These are phyloP conservation scores for Boletus mariae DNA, from an alignment of 1,284 basidiomycete species.

Conservation along the genomic window DNA sequence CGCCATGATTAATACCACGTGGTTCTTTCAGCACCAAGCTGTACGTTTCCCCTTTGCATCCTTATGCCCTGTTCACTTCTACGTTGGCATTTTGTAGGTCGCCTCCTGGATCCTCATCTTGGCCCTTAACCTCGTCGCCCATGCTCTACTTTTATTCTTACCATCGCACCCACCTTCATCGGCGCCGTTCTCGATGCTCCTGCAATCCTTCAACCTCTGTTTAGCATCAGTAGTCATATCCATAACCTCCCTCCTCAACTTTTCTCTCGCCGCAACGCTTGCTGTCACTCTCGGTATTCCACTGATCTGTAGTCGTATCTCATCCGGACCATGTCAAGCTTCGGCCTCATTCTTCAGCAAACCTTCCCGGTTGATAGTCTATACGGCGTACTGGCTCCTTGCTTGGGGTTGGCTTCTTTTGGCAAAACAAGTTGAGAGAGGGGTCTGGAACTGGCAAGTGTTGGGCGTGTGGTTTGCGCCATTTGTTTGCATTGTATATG, in stretches of 20 bases:
- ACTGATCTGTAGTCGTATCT: constrained; percentile 41
- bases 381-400: constrained; percentile 43
- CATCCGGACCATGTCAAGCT: constrained; percentile 24
- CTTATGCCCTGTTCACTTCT: neutral
- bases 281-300: constrained; percentile 61
- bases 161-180: constrained; percentile 17
- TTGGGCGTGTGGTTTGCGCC: constrained; percentile 74
- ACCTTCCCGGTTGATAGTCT: constrained; percentile 34
- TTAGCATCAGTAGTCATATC: constrained; percentile 81
- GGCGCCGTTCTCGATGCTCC: constrained; percentile 46
- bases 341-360: constrained; percentile 31
- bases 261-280: constrained; percentile 75
- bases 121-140: constrained; percentile 30
- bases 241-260: constrained; percentile 83
- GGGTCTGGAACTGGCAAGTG: constrained; percentile 69
- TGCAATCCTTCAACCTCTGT: constrained; percentile 73
- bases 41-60: constrained; percentile 32
- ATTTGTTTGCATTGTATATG: constrained; percentile 68
- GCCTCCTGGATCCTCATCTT: constrained; percentile 31
- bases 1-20: constrained; percentile 39
- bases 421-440: constrained; percentile 41
- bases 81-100: constrained; percentile 13
- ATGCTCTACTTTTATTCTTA: constrained; percentile 24
- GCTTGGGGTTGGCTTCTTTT: constrained; percentile 57
- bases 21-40: constrained; percentile 37